Percentiles rank a stretch among this genome's conserved stretches.
phyloP scores from a whole-genome alignment of 1,284 basidiomycete species.

The Boletus austroedulis region DNA sequence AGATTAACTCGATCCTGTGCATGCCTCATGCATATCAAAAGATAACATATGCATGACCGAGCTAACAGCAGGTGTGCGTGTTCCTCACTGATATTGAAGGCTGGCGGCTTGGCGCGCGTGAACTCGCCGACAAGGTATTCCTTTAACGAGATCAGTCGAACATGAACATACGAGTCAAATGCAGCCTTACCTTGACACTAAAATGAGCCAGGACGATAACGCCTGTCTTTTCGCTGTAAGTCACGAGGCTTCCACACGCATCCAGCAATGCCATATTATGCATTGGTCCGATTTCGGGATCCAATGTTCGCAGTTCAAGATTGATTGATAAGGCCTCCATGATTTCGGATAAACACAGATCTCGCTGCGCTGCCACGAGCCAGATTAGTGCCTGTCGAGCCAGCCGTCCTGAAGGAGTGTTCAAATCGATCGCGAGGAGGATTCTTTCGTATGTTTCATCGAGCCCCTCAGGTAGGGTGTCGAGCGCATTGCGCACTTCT shows the following conservation, averaged over 20 bases:
- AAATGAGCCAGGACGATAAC: not conserved
- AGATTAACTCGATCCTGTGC: no score
- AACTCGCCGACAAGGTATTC: not conserved
- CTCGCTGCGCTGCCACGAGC: not conserved
- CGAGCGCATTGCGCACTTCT: not conserved
- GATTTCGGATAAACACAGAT: not conserved
- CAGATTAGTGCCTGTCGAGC: not conserved
- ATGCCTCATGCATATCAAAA: not conserved
- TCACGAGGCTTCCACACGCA: not conserved
- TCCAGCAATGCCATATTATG: not conserved
- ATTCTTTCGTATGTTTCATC: constrained; percentile 2
- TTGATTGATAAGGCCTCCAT: not conserved
- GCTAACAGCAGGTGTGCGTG: not conserved
- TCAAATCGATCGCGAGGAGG: not conserved
- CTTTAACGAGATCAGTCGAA: not conserved
- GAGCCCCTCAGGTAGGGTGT: not conserved
- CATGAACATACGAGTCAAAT: no score
- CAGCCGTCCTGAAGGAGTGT: not conserved
- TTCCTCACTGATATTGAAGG: no score
- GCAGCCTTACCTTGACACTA: not conserved
- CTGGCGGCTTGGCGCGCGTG: no score
- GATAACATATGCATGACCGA: not conserved
- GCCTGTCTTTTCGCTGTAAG: not conserved
- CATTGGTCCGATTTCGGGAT: not conserved
- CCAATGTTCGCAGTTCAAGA: not conserved